phyloP scores from a whole-genome alignment of 1,284 basidiomycete species.

The Trametes sp. region DNA sequence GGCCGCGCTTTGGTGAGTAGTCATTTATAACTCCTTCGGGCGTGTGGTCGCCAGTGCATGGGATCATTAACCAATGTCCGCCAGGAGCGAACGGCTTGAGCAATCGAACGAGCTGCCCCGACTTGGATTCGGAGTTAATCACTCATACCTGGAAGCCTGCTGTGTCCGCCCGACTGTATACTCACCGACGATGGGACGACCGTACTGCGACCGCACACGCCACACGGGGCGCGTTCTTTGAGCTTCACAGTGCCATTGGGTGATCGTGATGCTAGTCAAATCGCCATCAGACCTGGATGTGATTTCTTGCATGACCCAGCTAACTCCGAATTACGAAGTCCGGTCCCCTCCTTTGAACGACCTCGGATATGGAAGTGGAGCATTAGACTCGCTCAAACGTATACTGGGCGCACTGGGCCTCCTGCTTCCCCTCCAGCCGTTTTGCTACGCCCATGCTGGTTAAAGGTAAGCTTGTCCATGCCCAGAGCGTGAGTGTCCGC shows the following conservation, averaged over 20 bases:
- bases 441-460: background rate
- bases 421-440: background rate
- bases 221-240: background rate
- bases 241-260: background rate
- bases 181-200: background rate
- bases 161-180: background rate
- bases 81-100: background rate
- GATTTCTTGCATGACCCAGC: background rate
- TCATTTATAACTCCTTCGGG: background rate
- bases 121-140: too few relatives aligned
- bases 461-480: background rate
- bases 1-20: background rate
- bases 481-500: background rate
- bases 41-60: background rate
- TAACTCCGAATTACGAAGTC: too few relatives aligned
- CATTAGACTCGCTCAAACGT: background rate
- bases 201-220: too few relatives aligned
- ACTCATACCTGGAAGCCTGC: too few relatives aligned
- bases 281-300: constrained; percentile 4
- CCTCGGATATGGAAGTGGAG: background rate
- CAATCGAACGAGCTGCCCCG: too few relatives aligned
- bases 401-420: background rate
- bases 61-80: background rate
- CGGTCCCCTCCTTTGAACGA: background rate
- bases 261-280: background rate